Evolutionary conservation across 768 basidiomycete species (phyloP).

Genomic region (Serendipita sp.): DNA sequence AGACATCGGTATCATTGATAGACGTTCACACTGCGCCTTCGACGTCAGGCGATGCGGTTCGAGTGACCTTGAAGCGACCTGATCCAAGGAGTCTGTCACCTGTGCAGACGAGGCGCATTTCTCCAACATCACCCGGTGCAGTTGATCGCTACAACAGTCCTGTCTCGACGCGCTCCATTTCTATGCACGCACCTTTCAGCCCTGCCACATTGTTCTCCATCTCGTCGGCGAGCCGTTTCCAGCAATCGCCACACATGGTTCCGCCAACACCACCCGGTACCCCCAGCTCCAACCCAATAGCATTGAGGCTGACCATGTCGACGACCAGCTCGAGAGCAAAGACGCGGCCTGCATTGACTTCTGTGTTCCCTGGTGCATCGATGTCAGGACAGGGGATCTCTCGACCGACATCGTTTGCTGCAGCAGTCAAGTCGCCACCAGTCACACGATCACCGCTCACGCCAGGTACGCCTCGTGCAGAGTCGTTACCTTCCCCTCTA

Average conservation of each 20-base stretch:
- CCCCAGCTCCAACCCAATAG: constrained; percentile 60
- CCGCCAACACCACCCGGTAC: constrained; percentile 70
- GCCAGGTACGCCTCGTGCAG: background rate
- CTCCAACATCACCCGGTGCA: background rate
- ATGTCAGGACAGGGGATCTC: constrained; percentile 6
- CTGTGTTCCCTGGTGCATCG: constrained; percentile 39
- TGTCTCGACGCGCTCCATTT: background rate
- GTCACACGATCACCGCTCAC: constrained; percentile 17
- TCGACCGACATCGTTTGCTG: background rate
- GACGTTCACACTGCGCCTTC: constrained; percentile 1
- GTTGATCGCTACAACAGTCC: background rate
- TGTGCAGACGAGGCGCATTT: background rate
- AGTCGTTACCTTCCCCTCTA: constrained; percentile 34
- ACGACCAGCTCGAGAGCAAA: constrained; percentile 57
- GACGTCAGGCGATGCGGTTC: background rate
- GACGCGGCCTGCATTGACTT: constrained; percentile 57
- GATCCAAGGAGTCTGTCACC: background rate
- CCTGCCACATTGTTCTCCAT: background rate
- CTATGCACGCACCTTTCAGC: background rate
- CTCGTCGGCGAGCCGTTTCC: constrained; percentile 45
- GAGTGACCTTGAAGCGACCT: background rate
- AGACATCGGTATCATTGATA: background rate
- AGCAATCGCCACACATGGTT: constrained; percentile 34
- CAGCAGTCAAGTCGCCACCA: constrained; percentile 7
- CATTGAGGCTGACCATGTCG: constrained; percentile 75